phyloP scores from a whole-genome alignment of 164 flowering plant species.

The Kingdonia uniflora region DNA sequence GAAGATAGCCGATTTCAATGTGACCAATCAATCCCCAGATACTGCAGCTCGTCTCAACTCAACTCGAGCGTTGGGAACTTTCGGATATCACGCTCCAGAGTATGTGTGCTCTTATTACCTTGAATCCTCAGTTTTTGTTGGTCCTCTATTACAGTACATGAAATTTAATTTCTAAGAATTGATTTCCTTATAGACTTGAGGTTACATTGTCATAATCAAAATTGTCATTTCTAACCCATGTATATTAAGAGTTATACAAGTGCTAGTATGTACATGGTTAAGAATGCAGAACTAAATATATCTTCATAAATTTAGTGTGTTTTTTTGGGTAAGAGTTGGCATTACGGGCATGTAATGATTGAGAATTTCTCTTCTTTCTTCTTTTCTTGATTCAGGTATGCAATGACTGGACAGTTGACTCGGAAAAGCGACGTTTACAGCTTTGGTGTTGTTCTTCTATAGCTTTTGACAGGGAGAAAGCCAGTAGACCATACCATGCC shows the following conservation, averaged over 20 bases:
- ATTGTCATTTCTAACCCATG: no score
- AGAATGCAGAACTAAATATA: no score
- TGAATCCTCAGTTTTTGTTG: no score
- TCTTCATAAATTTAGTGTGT: neutral
- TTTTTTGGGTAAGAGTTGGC: neutral
- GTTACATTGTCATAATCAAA: no score
- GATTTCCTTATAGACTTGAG: neutral
- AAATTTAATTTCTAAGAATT: neutral
- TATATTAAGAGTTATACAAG: no score
- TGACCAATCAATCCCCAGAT: constrained; percentile 93
- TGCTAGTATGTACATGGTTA: no score
- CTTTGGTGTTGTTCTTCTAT: constrained; percentile 46
- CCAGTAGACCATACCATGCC: constrained; percentile 52
- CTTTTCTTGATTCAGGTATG: constrained; percentile 26
- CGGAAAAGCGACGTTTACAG: constrained; percentile 47
- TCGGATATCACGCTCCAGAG: constrained; percentile 99
- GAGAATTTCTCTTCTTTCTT: neutral
- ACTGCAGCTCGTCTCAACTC: constrained; percentile 99
- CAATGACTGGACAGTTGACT: constrained; percentile 40
- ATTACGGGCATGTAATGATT: neutral
- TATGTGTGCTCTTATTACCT: constrained; percentile 18
- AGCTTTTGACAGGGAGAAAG: constrained; percentile 41
- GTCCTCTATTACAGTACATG: neutral
- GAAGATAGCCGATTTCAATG: constrained; percentile 91
- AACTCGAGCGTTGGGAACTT: constrained; percentile 91